Evolutionary conservation across 495 filamentous ascomycete genomes (phyloP).

Genomic region (Chaetomidium leptoderma): DNA sequence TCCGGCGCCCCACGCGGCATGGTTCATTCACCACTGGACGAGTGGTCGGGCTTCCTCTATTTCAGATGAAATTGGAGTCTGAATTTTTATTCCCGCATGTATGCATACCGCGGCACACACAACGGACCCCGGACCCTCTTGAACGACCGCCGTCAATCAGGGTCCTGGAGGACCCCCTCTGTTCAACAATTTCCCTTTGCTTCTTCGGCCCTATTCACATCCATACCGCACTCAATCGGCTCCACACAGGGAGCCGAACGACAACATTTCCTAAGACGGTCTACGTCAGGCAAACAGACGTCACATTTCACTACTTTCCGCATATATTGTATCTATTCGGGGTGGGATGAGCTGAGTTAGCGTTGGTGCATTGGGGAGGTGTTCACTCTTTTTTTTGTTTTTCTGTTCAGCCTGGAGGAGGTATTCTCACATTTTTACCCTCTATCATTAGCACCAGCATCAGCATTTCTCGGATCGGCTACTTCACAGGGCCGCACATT

Average conservation of each 20-base stretch:
- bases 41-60: too few species aligned
- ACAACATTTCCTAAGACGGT: background rate
- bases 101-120: too few species aligned
- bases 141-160: background rate
- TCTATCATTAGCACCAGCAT: too few species aligned
- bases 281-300: background rate
- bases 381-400: background rate
- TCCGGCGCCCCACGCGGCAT: conserved; percentile 3
- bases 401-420: too few species aligned
- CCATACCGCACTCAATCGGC: background rate
- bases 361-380: background rate
- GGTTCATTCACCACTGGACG: background rate
- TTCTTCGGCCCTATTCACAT: background rate
- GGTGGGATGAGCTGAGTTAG: background rate
- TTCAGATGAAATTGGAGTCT: background rate
- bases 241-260: background rate
- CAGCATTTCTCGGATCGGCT: too few species aligned
- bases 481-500: too few species aligned
- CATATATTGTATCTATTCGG: background rate
- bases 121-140: too few species aligned
- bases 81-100: conserved; percentile 21
- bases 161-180: background rate
- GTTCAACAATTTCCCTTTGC: background rate
- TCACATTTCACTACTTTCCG: background rate
- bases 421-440: too few species aligned